Percentiles rank a stretch among this genome's conserved stretches.
Conservation (phyloP, 345 rosid species). For the Pistacia atlantica region DNA sequence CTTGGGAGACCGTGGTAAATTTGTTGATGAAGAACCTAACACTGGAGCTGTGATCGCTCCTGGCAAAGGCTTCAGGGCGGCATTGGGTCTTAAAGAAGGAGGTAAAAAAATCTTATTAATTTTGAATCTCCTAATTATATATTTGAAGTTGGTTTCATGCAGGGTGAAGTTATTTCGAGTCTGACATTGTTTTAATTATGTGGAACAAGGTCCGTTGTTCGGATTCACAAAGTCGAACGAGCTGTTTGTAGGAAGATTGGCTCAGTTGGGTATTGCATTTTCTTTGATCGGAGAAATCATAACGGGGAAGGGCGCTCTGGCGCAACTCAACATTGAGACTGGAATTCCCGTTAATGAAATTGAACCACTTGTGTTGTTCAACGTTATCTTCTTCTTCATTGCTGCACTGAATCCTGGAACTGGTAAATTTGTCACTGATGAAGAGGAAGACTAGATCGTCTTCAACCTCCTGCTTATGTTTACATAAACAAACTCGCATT, state of each 20-base stretch:
- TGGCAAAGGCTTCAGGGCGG: slow-evolving; percentile 61
- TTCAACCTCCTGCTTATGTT: background rate
- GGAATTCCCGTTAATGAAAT: slow-evolving; percentile 87
- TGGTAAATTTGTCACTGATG: slow-evolving; percentile 89
- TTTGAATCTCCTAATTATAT: too few species aligned
- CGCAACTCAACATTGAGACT: slow-evolving; percentile 95
- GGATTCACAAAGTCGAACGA: slow-evolving; percentile 96
- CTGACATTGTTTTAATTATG: background rate
- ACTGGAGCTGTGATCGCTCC: slow-evolving; percentile 87
- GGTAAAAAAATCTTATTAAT: slow-evolving; percentile 37
- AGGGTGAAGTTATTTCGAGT: too few species aligned
- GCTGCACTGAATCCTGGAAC: slow-evolving; percentile 96
- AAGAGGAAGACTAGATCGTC: slow-evolving; percentile 37
- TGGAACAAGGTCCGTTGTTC: slow-evolving; percentile 75
- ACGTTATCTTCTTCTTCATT: slow-evolving; percentile 82
- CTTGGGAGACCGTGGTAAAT: slow-evolving; percentile 84
- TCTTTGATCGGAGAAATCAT: slow-evolving; percentile 92
- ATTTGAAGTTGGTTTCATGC: background rate
- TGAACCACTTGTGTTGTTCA: slow-evolving; percentile 91
- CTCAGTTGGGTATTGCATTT: slow-evolving; percentile 93
- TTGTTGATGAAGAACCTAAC: slow-evolving; percentile 69
- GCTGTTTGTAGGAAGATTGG: slow-evolving; percentile 92
- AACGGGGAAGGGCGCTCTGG: slow-evolving; percentile 94
- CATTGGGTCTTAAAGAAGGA: slow-evolving; percentile 91
- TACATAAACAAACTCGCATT: too few species aligned